These are phyloP conservation scores for Colletotrichum sp. DNA, from an alignment of 2,329 filamentous ascomycete genomes.

Conservation along the genomic window DNA sequence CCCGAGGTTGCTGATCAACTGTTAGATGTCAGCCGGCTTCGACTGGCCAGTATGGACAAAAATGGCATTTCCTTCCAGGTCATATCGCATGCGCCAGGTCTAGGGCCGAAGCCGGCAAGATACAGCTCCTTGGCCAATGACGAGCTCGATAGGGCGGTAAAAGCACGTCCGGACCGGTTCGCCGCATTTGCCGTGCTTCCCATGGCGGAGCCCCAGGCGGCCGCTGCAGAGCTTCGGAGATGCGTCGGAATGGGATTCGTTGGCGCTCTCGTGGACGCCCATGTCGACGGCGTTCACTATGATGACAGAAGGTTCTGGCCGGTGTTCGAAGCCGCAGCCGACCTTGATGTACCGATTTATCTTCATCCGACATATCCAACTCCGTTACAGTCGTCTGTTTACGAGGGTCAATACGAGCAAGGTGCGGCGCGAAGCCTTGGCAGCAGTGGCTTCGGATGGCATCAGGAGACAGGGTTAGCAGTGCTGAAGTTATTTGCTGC, in stretches of 20 bases:
- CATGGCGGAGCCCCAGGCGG: conserved; percentile 58
- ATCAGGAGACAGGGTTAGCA: conserved; percentile 49
- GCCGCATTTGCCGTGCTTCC: conserved; percentile 24
- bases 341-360: conserved; percentile 69
- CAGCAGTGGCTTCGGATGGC: conserved; percentile 53
- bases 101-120: not conserved
- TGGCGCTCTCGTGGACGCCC: conserved; percentile 65
- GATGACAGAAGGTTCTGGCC: conserved; percentile 69
- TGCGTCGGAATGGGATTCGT: conserved; percentile 65
- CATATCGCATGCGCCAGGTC: conserved; percentile 15
- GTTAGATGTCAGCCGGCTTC: conserved; percentile 23
- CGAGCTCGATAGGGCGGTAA: conserved; percentile 20
- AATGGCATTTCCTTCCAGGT: conserved; percentile 27
- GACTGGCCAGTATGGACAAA: conserved; percentile 28
- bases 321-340: conserved; percentile 58
- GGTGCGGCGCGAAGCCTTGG: conserved; percentile 36
- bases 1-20: conserved; percentile 25
- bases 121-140: conserved; percentile 31
- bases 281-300: conserved; percentile 62
- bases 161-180: not conserved
- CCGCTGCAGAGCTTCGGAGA: conserved; percentile 53
- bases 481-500: conserved; percentile 2
- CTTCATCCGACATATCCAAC: conserved; percentile 57
- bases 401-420: conserved; percentile 30
- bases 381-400: conserved; percentile 28